Conservation (phyloP, 768 basidiomycete species). For the Suillus subalutaceus region DNA sequence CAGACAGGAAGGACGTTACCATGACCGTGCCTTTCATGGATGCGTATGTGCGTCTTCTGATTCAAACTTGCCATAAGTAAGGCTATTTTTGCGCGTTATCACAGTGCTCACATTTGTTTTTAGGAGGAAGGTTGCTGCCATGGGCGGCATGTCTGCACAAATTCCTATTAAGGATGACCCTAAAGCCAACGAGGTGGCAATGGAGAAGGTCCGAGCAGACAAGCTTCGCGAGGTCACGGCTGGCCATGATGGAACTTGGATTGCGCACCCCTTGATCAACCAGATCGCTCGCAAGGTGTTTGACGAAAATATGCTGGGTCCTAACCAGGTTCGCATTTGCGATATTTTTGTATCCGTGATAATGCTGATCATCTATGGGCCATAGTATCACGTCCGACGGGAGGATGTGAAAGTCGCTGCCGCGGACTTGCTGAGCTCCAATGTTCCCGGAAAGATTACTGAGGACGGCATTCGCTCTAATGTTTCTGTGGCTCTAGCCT, state of each 20-base stretch:
- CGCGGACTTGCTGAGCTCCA: conserved; percentile 80
- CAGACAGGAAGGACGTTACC: conserved; percentile 94
- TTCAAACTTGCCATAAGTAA: conserved; percentile 97
- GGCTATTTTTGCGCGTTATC: not conserved
- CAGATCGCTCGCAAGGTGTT: conserved; percentile 89
- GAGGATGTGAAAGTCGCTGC: conserved; percentile 90
- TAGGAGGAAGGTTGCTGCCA: conserved; percentile 96
- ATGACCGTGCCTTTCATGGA: conserved; percentile 99
- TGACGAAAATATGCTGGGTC: conserved; percentile 93
- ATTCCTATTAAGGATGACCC: conserved; percentile 97
- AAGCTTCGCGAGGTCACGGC: conserved; percentile 95
- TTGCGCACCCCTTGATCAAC: conserved; percentile 96
- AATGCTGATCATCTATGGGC: not conserved
- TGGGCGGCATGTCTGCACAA: conserved; percentile 99
- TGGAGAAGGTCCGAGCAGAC: conserved; percentile 93
- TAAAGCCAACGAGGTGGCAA: conserved; percentile 91
- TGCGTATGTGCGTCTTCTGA: conserved; percentile 91
- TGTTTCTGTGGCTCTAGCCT: conserved; percentile 85
- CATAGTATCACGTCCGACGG: conserved; percentile 87
- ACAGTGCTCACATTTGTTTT: conserved; percentile 13
- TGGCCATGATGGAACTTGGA: conserved; percentile 99
- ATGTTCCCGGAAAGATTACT: conserved; percentile 87
- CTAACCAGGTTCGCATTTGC: conserved; percentile 74
- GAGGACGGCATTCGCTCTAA: conserved; percentile 86
- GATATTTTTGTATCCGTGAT: conserved; percentile 1